phyloP scores from a whole-genome alignment of 2,329 filamentous ascomycete species.

The Lasiodiplodia gonubiensis region DNA sequence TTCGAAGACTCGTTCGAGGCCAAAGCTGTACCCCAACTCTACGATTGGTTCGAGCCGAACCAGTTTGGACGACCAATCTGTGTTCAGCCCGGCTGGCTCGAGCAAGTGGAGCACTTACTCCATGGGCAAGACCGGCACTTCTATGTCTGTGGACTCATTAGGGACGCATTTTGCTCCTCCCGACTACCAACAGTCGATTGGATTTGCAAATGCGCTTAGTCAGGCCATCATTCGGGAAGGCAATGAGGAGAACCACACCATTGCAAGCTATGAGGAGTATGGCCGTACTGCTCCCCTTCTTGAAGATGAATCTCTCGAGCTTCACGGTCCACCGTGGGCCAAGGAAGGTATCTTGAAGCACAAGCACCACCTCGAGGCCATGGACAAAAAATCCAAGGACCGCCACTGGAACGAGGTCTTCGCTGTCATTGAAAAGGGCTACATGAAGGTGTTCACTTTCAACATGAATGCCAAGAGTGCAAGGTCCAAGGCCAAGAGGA shows the following conservation, averaged over 20 bases:
- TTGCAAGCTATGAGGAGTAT: constrained; percentile 62
- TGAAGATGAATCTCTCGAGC: constrained; percentile 89
- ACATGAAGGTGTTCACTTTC: constrained; percentile 93
- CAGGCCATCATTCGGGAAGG: constrained; percentile 97
- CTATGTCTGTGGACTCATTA: constrained; percentile 90
- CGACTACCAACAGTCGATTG: constrained; percentile 95
- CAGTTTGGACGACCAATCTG: constrained; percentile 88
- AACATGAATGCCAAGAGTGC: constrained; percentile 75
- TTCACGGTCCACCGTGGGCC: constrained; percentile 94
- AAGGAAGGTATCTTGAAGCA: constrained; percentile 96
- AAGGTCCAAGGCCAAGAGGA: constrained; percentile 67
- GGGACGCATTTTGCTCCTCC: constrained; percentile 74
- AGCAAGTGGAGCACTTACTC: constrained; percentile 97
- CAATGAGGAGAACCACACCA: constrained; percentile 72
- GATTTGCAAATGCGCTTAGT: constrained; percentile 94
- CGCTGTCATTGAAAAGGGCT: constrained; percentile 93
- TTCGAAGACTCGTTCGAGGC: constrained; percentile 83
- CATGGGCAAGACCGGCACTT: constrained; percentile 85
- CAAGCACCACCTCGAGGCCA: constrained; percentile 91
- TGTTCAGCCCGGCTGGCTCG: constrained; percentile 91
- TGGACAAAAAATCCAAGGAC: constrained; percentile 92
- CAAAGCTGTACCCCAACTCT: constrained; percentile 74
- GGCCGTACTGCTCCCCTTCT: constrained; percentile 69
- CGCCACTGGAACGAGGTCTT: constrained; percentile 95
- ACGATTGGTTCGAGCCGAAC: constrained; percentile 90